Base-by-base conservation (phyloP, 345 rosid genomes). In the Lepidium sativum region DNA sequence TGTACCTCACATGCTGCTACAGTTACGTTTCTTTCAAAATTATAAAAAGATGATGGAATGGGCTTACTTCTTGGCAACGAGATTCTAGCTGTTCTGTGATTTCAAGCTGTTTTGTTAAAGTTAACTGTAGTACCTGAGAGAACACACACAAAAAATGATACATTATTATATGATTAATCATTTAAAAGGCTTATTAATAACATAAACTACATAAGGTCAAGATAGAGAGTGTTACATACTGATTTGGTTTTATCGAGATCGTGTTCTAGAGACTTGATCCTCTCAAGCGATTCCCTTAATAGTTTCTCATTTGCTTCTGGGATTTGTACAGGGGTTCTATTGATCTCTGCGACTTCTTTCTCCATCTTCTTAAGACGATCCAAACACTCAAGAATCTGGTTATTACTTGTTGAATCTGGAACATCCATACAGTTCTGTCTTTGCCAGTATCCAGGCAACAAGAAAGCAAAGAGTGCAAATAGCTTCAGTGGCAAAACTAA, bases 221-320 rank as follows among this genome's bases (percentile, higher is more conserved):
- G 40, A 20, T 48, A 18, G 13, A 32, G 23, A 57, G 63, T n/a
- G 34, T 50, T 15, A 27, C 83, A 54, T 82, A 92, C 98, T 62
- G 81, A 79, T 77, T 87, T 92, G 62, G 98, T 92, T 82, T 87
- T 87, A 70, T 87, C 85, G 8, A 92, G 91, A 80, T 92, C 98
- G 15, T 63, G 80, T 83, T 92, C 97, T 54, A 87, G 81, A 60
- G 84, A 84, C 76, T 80, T 89, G 63, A 92, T 92, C 77, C 97
- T 83, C 71, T 89, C 96, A 11, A 92, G 69, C 59, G 94, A 89
- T 47, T 89, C 86, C 57, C 65, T 64, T 8, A 92, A 81, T 67
- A 86, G 78, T 72, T 76, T 83, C 68, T 92, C 98, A 67, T 83
- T 86, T 65, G 89, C 98, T 61, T 72, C 37, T 7, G 98, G 97